Percentiles rank a stretch among this genome's conserved stretches.
Conservation (phyloP, 192 early-diverging fungal species). For the Hyaloraphidium curvatum region DNA sequence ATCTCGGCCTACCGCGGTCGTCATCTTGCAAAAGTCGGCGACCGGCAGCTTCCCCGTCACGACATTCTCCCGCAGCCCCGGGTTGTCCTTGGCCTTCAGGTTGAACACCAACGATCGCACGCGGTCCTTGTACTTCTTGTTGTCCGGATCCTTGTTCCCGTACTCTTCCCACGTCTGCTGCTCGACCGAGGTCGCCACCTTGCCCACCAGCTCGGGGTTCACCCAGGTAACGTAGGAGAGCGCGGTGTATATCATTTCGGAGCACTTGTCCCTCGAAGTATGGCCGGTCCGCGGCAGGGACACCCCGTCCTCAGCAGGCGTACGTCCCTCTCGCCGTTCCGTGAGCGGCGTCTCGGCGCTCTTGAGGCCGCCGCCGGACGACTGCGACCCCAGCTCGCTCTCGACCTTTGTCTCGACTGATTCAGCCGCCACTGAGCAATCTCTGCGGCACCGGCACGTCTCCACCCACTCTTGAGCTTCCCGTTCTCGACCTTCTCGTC, state of each 20-base stretch:
- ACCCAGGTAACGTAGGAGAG: slow-evolving; percentile 12
- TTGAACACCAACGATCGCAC: slow-evolving; percentile 62
- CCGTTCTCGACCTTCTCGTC: slow-evolving; percentile 26
- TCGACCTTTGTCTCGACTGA: slow-evolving; percentile 5
- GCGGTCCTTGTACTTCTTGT: slow-evolving; percentile 44
- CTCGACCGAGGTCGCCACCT: not conserved
- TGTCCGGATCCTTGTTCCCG: slow-evolving; percentile 7
- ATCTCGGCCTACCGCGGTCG: slow-evolving; percentile 23
- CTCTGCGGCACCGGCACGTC: not conserved
- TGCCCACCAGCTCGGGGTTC: not conserved
- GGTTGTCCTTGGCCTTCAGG: slow-evolving; percentile 58
- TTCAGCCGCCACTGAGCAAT: not conserved
- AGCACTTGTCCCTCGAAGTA: slow-evolving; percentile 49
- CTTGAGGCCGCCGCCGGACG: not conserved
- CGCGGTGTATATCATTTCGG: slow-evolving; percentile 64
- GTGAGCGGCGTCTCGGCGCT: slow-evolving; percentile 3
- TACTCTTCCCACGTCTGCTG: not conserved
- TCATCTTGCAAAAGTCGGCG: slow-evolving; percentile 55
- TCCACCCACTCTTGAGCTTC: not conserved
- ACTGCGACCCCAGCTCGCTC: not conserved
- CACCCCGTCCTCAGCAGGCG: slow-evolving; percentile 36
- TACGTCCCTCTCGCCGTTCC: slow-evolving; percentile 17
- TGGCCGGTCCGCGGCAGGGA: slow-evolving; percentile 31
- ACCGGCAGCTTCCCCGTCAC: slow-evolving; percentile 43
- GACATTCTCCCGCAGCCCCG: slow-evolving; percentile 44